Conservation (phyloP, 2,329 filamentous ascomycete species). For the Zalaria obscura region DNA sequence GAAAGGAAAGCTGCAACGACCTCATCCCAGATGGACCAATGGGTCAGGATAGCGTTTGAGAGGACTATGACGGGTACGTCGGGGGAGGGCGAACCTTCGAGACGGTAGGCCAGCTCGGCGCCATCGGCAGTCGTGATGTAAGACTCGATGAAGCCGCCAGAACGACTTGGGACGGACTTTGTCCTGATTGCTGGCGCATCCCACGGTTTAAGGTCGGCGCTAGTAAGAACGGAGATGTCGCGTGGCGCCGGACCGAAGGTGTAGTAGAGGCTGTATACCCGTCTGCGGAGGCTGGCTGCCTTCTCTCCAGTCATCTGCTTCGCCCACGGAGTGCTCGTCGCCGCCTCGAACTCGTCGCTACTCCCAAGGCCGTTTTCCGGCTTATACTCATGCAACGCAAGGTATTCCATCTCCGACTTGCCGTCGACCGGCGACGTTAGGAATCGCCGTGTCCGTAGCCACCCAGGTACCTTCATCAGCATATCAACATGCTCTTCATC, state of each 20-base stretch:
- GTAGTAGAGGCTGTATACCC: slow-evolving; percentile 61
- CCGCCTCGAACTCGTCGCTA: slow-evolving; percentile 48
- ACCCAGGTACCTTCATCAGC: slow-evolving; percentile 62
- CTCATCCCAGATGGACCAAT: slow-evolving; percentile 67
- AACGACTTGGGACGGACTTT: slow-evolving; percentile 35
- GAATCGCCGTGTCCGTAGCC: slow-evolving; percentile 60
- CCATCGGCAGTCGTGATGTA: slow-evolving; percentile 56
- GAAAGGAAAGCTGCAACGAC: slow-evolving; percentile 48
- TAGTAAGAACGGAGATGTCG: slow-evolving; percentile 46
- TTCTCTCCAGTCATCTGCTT: slow-evolving; percentile 44
- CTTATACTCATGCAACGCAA: slow-evolving; percentile 61
- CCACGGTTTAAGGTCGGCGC: slow-evolving; percentile 35
- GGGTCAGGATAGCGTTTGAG: slow-evolving; percentile 67
- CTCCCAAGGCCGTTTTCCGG: slow-evolving; percentile 49
- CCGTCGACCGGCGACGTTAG: slow-evolving; percentile 50
- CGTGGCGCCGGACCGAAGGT: slow-evolving; percentile 63
- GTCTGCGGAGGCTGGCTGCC: slow-evolving; percentile 41
- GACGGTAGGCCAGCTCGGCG: slow-evolving; percentile 54
- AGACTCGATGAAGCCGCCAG: slow-evolving; percentile 46
- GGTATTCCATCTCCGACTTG: slow-evolving; percentile 35
- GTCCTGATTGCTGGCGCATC: slow-evolving; percentile 41
- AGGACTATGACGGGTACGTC: slow-evolving; percentile 60
- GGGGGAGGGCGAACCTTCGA: slow-evolving; percentile 57
- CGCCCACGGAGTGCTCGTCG: slow-evolving; percentile 48
- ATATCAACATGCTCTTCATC: slow-evolving; percentile 59